Conservation (phyloP, 2,329 filamentous ascomycete species). For the Fusarium sp. region DNA sequence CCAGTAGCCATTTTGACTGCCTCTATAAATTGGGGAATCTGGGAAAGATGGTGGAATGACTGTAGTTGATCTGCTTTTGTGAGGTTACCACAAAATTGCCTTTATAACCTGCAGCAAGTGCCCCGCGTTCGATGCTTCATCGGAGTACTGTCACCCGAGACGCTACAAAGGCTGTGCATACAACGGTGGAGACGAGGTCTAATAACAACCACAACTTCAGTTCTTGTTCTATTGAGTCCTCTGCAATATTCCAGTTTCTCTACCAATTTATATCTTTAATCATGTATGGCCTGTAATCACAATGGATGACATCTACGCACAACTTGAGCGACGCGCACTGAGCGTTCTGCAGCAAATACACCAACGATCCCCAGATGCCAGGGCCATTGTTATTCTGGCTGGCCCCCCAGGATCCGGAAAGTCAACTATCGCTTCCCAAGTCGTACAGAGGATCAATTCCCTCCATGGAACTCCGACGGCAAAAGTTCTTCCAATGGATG, state of each 20-base stretch:
- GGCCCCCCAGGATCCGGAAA: background rate
- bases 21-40: too few relatives aligned
- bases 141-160: background rate
- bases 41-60: too few relatives aligned
- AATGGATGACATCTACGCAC: background rate
- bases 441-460: background rate
- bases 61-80: background rate
- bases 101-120: background rate
- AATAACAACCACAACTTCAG: background rate
- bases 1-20: background rate
- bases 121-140: background rate
- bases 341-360: background rate
- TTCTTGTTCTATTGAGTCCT: background rate
- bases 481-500: background rate
- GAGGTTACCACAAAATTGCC: accelerated
- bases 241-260: accelerated
- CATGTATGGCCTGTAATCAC: accelerated
- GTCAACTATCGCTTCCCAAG: background rate
- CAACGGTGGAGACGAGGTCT: background rate
- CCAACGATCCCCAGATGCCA: background rate
- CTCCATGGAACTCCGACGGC: accelerated
- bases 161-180: background rate
- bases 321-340: background rate
- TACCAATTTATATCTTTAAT: accelerated
- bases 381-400: background rate